Base-by-base conservation (phyloP, 78 protist genomes). In the Cavenderia fasciculata region DNA sequence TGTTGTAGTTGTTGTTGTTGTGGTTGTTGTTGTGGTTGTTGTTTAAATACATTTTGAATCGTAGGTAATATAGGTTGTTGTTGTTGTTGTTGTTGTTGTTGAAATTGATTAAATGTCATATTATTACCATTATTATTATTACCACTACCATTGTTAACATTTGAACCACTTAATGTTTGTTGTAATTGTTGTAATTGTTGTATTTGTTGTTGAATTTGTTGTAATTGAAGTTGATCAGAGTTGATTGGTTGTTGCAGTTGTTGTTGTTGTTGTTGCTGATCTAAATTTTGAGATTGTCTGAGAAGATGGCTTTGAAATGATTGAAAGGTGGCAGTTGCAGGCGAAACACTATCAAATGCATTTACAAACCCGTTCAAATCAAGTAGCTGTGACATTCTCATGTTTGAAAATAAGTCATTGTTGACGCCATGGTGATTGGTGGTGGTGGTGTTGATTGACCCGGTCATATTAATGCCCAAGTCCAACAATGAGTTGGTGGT, bases 321-420 rank as follows among this genome's bases (percentile, higher is more conserved):
- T 63, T 63, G 72, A 63, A 63, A 63, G 33, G 72, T 40, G 47
- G 18, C 38, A 21, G 21, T 4, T n/a, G n/a, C n/a, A n/a, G n/a
- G n/a, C 8, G n/a, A 19, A 12, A 43, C 72, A 38, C n/a, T 63
- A 6, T 63, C 72, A 8, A 63, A 63, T 5, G 72, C 72, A 63
- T 63, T 63, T 8, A 63, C 72, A 27, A 63, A 63, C 6, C 72
- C 47, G 12, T 63, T 63, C 33, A 63, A 47, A 63, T 63, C 72
- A 4, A 63, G n/a, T 63, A 47, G 11, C 38, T 63, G 72, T 63
- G 72, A 63, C 47, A 63, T 63, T 33, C 72, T 33, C 33, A 63
- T 38, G 47, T 63, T 63, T 40, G 47, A 21, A 38, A 63, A 63
- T n/a, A n/a, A n/a, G n/a, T n/a, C n/a, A n/a, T n/a, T n/a, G n/a